Conservation (phyloP, 2,329 filamentous ascomycete species). For the Rhinocladiella mackenziei region DNA sequence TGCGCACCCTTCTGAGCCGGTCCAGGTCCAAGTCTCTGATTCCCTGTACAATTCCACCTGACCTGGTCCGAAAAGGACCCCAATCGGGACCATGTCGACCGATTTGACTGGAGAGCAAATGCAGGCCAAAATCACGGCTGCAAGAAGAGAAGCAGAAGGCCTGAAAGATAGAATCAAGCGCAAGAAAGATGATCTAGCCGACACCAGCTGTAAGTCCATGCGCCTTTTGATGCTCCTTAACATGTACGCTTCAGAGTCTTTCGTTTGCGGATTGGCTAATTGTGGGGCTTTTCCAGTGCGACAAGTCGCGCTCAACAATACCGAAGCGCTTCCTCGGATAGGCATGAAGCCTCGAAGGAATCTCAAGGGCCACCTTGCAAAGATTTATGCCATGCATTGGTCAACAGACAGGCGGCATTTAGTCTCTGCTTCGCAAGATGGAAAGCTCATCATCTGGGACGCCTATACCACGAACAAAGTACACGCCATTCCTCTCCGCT, state of each 20-base stretch:
- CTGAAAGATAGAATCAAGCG: conserved; percentile 98
- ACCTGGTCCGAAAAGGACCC: conserved; percentile 30
- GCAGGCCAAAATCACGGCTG: conserved; percentile 88
- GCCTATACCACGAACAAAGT: conserved; percentile 99
- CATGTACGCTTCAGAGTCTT: not conserved
- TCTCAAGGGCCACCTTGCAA: conserved; percentile 94
- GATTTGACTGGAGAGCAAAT: conserved; percentile 58
- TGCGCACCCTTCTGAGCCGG: conserved; percentile 16
- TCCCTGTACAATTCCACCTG: conserved; percentile 18
- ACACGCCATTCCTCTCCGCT: conserved; percentile 92
- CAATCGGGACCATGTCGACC: conserved; percentile 41
- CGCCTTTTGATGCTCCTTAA: not conserved
- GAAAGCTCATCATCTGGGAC: conserved; percentile 99
- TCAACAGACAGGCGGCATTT: conserved; percentile 96
- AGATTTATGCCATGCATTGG: conserved; percentile 99
- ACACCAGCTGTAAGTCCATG: conserved; percentile 78
- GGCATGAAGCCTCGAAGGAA: conserved; percentile 97
- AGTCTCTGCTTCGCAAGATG: conserved; percentile 96
- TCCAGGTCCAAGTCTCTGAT: conserved; percentile 26
- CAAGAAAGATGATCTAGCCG: conserved; percentile 99
- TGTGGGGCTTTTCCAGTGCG: conserved; percentile 59
- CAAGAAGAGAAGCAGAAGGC: conserved; percentile 94
- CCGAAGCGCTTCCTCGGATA: conserved; percentile 86
- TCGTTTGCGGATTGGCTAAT: conserved; percentile 30
- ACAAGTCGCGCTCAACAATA: conserved; percentile 85